phyloP scores from a whole-genome alignment of 306 rosid genomes.

The Alnus glutinosa region DNA sequence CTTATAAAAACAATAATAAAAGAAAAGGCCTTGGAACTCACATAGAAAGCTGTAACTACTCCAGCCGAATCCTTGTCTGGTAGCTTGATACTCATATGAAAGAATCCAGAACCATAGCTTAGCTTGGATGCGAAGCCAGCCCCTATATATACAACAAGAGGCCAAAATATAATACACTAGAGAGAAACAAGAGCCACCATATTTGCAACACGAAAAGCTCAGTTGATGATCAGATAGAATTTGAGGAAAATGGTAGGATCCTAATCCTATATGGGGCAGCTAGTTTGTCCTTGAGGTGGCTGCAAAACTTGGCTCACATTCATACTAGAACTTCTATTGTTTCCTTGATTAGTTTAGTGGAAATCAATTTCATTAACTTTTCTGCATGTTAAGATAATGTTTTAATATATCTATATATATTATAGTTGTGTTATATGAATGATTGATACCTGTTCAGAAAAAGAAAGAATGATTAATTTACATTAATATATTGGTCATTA shows the following conservation, averaged over 20 bases:
- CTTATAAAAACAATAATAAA: neutral
- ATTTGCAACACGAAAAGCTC: neutral
- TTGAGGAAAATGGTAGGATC: neutral
- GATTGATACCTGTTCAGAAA: too few species aligned
- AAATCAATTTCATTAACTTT: neutral
- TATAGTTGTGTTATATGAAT: neutral
- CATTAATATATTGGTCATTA: neutral
- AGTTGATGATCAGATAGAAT: neutral
- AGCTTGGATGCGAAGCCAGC: constrained; percentile 56
- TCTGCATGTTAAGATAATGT: too few species aligned
- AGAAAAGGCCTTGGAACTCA: constrained; percentile 5
- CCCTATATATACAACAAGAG: constrained; percentile 24
- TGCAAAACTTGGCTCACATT: neutral
- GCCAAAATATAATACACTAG: neutral
- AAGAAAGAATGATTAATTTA: too few species aligned
- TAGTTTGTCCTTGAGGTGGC: neutral
- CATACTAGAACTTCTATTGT: neutral
- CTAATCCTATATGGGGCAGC: neutral
- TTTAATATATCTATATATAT: neutral
- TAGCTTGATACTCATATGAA: constrained; percentile 47
- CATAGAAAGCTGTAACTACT: constrained; percentile 54
- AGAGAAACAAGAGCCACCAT: neutral
- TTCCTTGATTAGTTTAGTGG: too few species aligned
- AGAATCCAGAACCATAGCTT: constrained; percentile 51
- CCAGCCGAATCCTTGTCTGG: constrained; percentile 54